phyloP scores from a whole-genome alignment of 768 basidiomycete species.

The Boletus reticulatus region DNA sequence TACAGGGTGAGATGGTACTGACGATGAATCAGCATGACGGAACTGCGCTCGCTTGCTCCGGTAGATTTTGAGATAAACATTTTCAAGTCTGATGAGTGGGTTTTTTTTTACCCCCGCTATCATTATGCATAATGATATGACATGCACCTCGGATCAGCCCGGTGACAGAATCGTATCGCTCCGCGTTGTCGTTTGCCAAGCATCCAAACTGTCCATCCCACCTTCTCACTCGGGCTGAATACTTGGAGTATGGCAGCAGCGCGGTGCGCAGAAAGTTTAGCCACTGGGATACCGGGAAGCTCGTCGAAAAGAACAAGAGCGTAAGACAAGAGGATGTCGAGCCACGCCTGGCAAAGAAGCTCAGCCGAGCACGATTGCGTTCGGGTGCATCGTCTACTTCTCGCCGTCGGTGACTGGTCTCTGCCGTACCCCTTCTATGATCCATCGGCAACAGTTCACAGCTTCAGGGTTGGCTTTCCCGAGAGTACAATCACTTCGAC shows the following conservation, averaged over 20 bases:
- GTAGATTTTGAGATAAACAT: slow-evolving; percentile 72
- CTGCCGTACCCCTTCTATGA: slow-evolving; percentile 1
- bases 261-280: slow-evolving; percentile 75
- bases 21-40: slow-evolving; percentile 51
- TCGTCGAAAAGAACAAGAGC: slow-evolving; percentile 24
- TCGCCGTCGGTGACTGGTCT: slow-evolving; percentile 34
- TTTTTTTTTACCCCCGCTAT: slow-evolving; percentile 15
- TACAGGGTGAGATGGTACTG: slow-evolving; percentile 12
- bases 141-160: slow-evolving; percentile 44
- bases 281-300: slow-evolving; percentile 46
- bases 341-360: slow-evolving; percentile 25
- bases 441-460: slow-evolving; percentile 9
- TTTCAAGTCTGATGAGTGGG: slow-evolving; percentile 73
- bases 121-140: slow-evolving; percentile 17
- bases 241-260: slow-evolving; percentile 76
- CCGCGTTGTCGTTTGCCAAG: slow-evolving; percentile 57
- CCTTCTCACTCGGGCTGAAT: slow-evolving; percentile 77
- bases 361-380: slow-evolving; percentile 28
- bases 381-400: slow-evolving; percentile 14
- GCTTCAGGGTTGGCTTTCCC: slow-evolving; percentile 19
- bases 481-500: slow-evolving; percentile 1
- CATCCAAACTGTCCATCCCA: slow-evolving; percentile 48
- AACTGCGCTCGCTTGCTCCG: slow-evolving; percentile 81
- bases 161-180: slow-evolving; percentile 61
- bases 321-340: slow-evolving; percentile 21